These are phyloP conservation scores for Pseudogymnoascus sp. DNA, from an alignment of 2,329 filamentous ascomycete genomes.

Conservation along the genomic window DNA sequence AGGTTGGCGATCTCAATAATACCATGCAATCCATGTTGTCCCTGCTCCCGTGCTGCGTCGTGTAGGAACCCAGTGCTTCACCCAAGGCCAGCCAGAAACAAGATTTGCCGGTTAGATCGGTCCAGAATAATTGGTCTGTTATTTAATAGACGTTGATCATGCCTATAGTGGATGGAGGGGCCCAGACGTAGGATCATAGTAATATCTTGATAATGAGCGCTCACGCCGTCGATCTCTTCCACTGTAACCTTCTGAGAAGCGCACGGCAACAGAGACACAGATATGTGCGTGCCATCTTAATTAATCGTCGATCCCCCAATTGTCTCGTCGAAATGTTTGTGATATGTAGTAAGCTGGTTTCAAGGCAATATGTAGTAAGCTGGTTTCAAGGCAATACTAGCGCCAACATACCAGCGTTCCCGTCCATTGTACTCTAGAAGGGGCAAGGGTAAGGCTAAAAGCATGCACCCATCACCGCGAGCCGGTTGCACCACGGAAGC, in stretches of 20 bases:
- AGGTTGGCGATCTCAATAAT: conserved; percentile 8
- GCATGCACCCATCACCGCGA: not conserved
- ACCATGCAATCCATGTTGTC: conserved; percentile 3
- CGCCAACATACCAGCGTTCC: not conserved
- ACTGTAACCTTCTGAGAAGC: not conserved
- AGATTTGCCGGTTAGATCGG: not conserved
- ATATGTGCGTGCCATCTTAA: not conserved
- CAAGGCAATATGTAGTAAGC: not conserved
- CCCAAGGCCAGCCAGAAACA: not conserved
- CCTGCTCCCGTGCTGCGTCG: not conserved
- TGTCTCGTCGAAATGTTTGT: not conserved
- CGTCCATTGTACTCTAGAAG: not conserved
- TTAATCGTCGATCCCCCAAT: not conserved
- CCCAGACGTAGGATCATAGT: not conserved
- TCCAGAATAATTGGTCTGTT: not conserved
- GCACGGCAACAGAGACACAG: not conserved
- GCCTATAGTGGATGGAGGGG: not conserved
- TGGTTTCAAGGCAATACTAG: not conserved
- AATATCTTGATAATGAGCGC: not conserved
- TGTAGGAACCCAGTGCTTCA: not conserved
- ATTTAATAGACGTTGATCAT: not conserved
- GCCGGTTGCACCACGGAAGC: not conserved
- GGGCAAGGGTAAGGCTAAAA: not conserved
- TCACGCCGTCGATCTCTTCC: not conserved
- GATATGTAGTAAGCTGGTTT: not conserved